Percentiles rank a stretch among this genome's conserved stretches.
Conservation (phyloP, 1,139 yeast genomes). For the Yamadazyma atmosphaerica region DNA sequence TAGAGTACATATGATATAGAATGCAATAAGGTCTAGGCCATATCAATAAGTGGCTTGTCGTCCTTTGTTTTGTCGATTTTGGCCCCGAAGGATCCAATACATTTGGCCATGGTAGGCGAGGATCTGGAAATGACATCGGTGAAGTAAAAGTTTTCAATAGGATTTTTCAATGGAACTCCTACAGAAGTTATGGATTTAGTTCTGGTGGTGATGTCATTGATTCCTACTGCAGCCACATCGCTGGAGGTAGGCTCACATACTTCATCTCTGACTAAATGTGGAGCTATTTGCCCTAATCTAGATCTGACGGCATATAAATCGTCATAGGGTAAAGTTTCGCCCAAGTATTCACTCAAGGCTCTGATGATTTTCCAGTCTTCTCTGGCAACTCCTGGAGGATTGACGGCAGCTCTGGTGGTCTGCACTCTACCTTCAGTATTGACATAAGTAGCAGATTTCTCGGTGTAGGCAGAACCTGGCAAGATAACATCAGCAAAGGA, state of each 20-base stretch:
- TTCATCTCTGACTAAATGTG: slow-evolving; percentile 77
- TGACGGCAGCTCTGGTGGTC: slow-evolving; percentile 82
- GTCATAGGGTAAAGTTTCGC: slow-evolving; percentile 74
- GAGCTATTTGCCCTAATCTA: slow-evolving; percentile 77
- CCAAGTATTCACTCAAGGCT: slow-evolving; percentile 79
- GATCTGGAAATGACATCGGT: slow-evolving; percentile 87
- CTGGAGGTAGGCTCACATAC: slow-evolving; percentile 67
- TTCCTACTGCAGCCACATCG: slow-evolving; percentile 60
- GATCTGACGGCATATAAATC: slow-evolving; percentile 68
- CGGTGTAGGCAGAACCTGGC: slow-evolving; percentile 90
- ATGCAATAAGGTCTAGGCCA: slow-evolving; percentile 15
- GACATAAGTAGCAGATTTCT: slow-evolving; percentile 83
- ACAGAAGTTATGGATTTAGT: slow-evolving; percentile 38
- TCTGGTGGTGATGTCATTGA: slow-evolving; percentile 46
- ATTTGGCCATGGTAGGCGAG: slow-evolving; percentile 88
- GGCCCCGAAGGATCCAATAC: slow-evolving; percentile 68
- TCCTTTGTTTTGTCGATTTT: slow-evolving; percentile 60
- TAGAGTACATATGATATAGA: not conserved
- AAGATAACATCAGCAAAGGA: slow-evolving; percentile 84
- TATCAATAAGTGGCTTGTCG: slow-evolving; percentile 45
- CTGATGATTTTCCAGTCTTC: slow-evolving; percentile 91
- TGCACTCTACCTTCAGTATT: slow-evolving; percentile 92
- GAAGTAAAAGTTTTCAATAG: slow-evolving; percentile 81
- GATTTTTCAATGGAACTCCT: slow-evolving; percentile 61
- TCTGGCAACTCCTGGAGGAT: slow-evolving; percentile 90